Evolutionary conservation across 1,284 basidiomycete genomes (phyloP).

Genomic region (Ustilago vetiveriae): DNA sequence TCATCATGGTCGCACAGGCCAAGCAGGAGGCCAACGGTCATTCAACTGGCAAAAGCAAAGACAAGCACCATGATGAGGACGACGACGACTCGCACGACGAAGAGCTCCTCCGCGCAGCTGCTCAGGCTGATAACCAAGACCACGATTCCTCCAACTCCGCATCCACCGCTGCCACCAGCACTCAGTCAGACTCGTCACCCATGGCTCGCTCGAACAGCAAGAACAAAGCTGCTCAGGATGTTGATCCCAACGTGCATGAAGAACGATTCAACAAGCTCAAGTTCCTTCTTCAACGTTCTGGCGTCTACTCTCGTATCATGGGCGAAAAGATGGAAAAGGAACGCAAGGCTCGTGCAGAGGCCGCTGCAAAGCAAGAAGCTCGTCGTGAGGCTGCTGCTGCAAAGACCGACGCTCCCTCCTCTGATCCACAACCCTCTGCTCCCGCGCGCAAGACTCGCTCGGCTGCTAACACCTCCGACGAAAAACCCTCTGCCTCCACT

Average conservation of each 20-base stretch:
- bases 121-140: slow-evolving; percentile 35
- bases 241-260: slow-evolving; percentile 41
- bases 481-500: slow-evolving; percentile 17
- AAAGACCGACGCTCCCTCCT: slow-evolving; percentile 1
- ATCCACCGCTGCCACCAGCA: slow-evolving; percentile 12
- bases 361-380: slow-evolving; percentile 31
- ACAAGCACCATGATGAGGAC: slow-evolving; percentile 15
- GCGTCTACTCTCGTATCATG: slow-evolving; percentile 65
- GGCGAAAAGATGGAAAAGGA: slow-evolving; percentile 61
- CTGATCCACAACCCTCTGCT: slow-evolving; percentile 25
- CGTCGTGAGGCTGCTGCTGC: slow-evolving; percentile 24
- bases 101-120: slow-evolving; percentile 68
- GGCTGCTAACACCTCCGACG: slow-evolving; percentile 12
- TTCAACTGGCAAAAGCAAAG: slow-evolving; percentile 7
- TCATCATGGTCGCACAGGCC: slow-evolving; percentile 11
- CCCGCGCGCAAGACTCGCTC: slow-evolving; percentile 34
- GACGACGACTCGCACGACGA: slow-evolving; percentile 69
- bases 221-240: slow-evolving; percentile 22
- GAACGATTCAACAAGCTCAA: slow-evolving; percentile 60
- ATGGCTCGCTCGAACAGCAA: slow-evolving; percentile 20
- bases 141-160: slow-evolving; percentile 2
- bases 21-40: slow-evolving; percentile 12
- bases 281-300: slow-evolving; percentile 58
- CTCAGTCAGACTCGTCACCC: slow-evolving; percentile 15
- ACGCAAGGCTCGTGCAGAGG: slow-evolving; percentile 37